phyloP scores from a whole-genome alignment of 441 rosid species.

The California macrophylla region DNA sequence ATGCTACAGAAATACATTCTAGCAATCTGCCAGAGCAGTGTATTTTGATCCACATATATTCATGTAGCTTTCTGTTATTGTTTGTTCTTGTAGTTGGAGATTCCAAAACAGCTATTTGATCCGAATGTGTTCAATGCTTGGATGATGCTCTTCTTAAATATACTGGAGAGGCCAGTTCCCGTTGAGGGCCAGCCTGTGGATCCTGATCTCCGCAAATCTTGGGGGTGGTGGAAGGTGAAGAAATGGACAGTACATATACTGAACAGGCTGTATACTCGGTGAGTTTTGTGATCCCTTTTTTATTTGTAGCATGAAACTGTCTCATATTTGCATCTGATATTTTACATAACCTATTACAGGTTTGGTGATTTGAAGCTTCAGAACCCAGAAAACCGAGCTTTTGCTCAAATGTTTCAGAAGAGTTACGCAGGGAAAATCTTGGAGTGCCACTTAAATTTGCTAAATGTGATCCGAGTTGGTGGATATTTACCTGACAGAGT shows the following conservation, averaged over 20 bases:
- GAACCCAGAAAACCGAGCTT: constrained; percentile 76
- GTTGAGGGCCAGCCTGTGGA: constrained; percentile 82
- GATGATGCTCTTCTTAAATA: constrained; percentile 84
- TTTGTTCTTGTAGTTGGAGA: constrained; percentile 63
- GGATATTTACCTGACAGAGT: constrained; percentile 95
- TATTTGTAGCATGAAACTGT: not conserved
- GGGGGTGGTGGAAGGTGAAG: constrained; percentile 99
- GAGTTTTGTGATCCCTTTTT: constrained; percentile 11
- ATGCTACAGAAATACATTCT: not conserved
- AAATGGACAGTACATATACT: constrained; percentile 94
- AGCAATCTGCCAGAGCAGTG: not conserved
- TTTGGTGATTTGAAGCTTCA: constrained; percentile 93
- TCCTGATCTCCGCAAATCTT: constrained; percentile 80
- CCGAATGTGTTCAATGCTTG: constrained; percentile 81
- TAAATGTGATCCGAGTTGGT: constrained; percentile 68
- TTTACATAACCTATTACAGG: constrained; percentile 30
- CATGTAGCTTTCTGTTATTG: constrained; percentile 6
- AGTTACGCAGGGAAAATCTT: constrained; percentile 83
- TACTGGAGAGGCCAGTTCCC: constrained; percentile 88
- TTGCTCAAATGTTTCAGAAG: constrained; percentile 88
- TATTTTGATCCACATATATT: not conserved
- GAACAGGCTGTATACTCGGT: constrained; percentile 91
- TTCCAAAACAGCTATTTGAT: constrained; percentile 79
- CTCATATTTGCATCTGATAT: not conserved
- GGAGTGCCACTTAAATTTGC: constrained; percentile 80